These are phyloP conservation scores for Tremella fuciformis DNA, from an alignment of 768 basidiomycete species.

Conservation along the genomic window DNA sequence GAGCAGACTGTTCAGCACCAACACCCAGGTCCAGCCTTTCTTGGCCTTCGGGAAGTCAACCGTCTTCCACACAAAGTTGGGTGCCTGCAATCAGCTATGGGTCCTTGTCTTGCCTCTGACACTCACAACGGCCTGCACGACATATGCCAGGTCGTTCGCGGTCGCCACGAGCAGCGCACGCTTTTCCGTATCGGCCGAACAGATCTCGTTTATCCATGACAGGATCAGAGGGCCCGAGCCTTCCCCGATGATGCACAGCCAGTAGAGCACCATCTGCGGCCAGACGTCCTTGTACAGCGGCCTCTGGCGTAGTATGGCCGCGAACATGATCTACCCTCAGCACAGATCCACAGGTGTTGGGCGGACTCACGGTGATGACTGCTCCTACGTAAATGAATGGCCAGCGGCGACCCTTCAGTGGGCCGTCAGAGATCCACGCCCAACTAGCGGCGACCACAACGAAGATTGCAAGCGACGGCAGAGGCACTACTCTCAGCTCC, in stretches of 20 bases:
- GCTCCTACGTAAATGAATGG: slow-evolving; percentile 32
- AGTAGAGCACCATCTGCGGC: slow-evolving; percentile 28
- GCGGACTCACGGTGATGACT: slow-evolving; percentile 22
- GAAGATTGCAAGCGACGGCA: slow-evolving; percentile 27
- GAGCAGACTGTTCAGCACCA: slow-evolving; percentile 28
- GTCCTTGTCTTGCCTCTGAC: background rate
- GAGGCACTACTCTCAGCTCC: slow-evolving; percentile 16
- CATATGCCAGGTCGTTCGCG: slow-evolving; percentile 43
- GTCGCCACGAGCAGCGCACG: slow-evolving; percentile 34
- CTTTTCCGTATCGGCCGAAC: slow-evolving; percentile 31
- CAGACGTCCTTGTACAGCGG: slow-evolving; percentile 28
- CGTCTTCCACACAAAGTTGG: slow-evolving; percentile 47
- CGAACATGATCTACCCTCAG: slow-evolving; percentile 18
- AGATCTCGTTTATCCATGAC: slow-evolving; percentile 40
- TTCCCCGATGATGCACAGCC: slow-evolving; percentile 11
- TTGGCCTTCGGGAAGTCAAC: slow-evolving; percentile 33
- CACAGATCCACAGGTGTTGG: background rate
- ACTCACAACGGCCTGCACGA: slow-evolving; percentile 39
- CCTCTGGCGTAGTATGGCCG: slow-evolving; percentile 15
- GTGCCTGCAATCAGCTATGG: slow-evolving; percentile 17
- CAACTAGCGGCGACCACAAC: slow-evolving; percentile 22
- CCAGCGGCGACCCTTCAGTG: slow-evolving; percentile 32
- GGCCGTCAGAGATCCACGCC: slow-evolving; percentile 40
- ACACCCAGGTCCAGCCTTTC: slow-evolving; percentile 36
- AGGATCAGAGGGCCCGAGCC: slow-evolving; percentile 37